Conservation (phyloP, 768 basidiomycete genomes). For the Mycena chlorophos region DNA sequence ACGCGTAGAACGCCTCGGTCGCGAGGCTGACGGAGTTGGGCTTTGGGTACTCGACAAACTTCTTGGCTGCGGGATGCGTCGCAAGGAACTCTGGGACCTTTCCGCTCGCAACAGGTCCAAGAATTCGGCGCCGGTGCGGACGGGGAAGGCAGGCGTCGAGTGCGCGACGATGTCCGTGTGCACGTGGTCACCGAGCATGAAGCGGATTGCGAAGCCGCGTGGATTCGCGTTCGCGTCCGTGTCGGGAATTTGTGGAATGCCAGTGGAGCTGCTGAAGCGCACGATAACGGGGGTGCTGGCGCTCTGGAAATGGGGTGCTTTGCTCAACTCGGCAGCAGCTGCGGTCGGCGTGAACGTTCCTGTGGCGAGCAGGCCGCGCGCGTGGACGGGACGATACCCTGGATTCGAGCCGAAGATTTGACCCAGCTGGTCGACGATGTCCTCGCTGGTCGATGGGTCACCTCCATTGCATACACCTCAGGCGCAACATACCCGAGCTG, state of each 20-base stretch:
- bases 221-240: constrained; percentile 24
- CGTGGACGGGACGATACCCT: constrained; percentile 23
- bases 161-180: constrained; percentile 25
- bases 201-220: constrained; percentile 23
- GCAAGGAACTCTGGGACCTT: neutral
- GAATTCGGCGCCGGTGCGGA: constrained; percentile 22
- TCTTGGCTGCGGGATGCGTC: neutral
- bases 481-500: constrained; percentile 11
- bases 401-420: constrained; percentile 21
- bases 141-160: constrained; percentile 21
- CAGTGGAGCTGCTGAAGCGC: constrained; percentile 25
- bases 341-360: constrained; percentile 18
- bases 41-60: neutral
- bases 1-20: constrained; percentile 18
- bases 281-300: constrained; percentile 19
- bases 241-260: constrained; percentile 21
- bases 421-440: constrained; percentile 4
- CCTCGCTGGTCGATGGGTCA: neutral
- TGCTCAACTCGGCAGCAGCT: constrained; percentile 17
- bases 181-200: constrained; percentile 19
- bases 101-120: constrained; percentile 8
- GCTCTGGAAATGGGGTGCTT: constrained; percentile 21
- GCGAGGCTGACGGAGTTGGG: neutral
- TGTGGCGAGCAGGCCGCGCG: constrained; percentile 19
- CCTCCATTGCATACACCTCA: neutral